Evolutionary conservation across 2,329 filamentous ascomycete genomes (phyloP), one percentile per base, ranked within the genome.

Genomic region (Fusarium burgessii): DNA sequence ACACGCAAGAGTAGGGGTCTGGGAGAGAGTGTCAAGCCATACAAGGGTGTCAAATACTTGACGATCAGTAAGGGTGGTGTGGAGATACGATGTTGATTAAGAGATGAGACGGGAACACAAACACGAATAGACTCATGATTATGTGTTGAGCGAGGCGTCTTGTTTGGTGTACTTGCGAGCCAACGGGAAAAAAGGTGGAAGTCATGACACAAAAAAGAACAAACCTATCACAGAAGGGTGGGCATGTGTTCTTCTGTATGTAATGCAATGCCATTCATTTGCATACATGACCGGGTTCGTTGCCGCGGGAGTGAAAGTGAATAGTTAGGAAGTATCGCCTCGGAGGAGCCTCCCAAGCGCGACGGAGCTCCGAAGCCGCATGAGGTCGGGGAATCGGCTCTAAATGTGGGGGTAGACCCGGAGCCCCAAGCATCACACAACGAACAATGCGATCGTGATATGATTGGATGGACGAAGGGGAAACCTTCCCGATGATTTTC

Each of bases 21-120:
- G 47, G 94, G 94, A 1, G 94, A 97, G 72, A 90, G 92, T 5
- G 90, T 98, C 41, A 97, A 94, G 82, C 96, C 96, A 27, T 98
- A 97, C 82, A 99, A 98, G 83, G 96, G 96, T 3, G 96, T 99
- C 72, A 99, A 99, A 82, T 99, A 99, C 81, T 80, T 99, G 75
- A 98, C 95, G 18, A 84, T 91, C 51, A 91, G 89, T 76, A 89
- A 89, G 69, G 86, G 87, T 17, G 90, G 89, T 25, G 84, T 91
- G 43, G 90, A 92, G 80, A 85, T 90, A 73, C 83, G 90, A 74
- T 91, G 89, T 77, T 90, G 59, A 56, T 36, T 12, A 49, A 45
- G 35, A 43, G 50, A 43, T 32, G 40, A 65, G 40, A 60, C 36
- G 59, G 62, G 32, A 43, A 59, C 23, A 52, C 27, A 40, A 25